Conservation (phyloP, 305 asterid genomes). For the Rubia balearica region DNA sequence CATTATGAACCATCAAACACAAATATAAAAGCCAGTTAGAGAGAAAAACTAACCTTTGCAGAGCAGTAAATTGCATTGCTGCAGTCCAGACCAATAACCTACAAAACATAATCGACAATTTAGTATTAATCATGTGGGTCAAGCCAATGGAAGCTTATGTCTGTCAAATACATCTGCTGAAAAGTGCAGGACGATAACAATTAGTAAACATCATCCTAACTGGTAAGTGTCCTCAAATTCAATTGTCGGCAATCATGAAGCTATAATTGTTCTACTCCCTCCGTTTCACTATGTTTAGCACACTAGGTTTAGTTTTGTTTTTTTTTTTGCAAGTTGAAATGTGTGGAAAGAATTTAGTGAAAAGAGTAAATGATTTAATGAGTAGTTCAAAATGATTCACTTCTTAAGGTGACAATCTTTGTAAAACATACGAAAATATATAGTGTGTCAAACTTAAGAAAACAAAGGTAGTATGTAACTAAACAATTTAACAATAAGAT, state of each 20-base stretch:
- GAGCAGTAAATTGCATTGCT: slow-evolving; percentile 88
- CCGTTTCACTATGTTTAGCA: too few species aligned
- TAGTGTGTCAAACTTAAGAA: too few species aligned
- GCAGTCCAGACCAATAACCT: slow-evolving; percentile 95
- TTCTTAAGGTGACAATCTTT: background rate
- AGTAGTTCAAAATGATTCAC: background rate
- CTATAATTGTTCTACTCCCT: background rate
- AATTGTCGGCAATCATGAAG: background rate
- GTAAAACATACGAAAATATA: background rate
- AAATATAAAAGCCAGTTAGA: slow-evolving; percentile 11
- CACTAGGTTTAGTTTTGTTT: too few species aligned
- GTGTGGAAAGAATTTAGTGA: too few species aligned
- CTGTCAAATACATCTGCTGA: slow-evolving; percentile 17
- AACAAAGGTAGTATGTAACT: background rate
- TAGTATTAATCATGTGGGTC: slow-evolving; percentile 14
- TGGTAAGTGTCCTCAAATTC: background rate
- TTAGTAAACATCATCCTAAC: slow-evolving; percentile 10
- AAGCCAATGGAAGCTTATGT: slow-evolving; percentile 21
- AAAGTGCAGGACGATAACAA: slow-evolving; percentile 9
- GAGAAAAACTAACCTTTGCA: slow-evolving; percentile 64
- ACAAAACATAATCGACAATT: slow-evolving; percentile 26
- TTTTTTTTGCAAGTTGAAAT: too few species aligned
- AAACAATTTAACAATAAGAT: background rate
- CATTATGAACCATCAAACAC: background rate
- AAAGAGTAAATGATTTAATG: background rate